These are phyloP conservation scores for peach (Prunus persica) DNA, from an alignment of 306 rosid species.

Conservation along the genomic window Prunus_persica_NCBIv2 NC_034010.1:24622501-24623000, in stretches of 20 bases:
- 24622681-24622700: background rate
- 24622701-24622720: background rate
- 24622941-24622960: conserved; percentile 3
- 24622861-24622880: background rate
- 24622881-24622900: background rate
- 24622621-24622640: conserved; percentile 90
- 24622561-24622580: conserved; percentile 75
- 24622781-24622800: background rate
- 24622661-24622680: conserved; percentile 2
- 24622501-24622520: background rate
- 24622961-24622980: conserved; percentile 1
- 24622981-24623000: background rate
- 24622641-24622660: conserved; percentile 20
- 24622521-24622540: conserved; percentile 71
- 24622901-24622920: background rate
- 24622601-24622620: conserved; percentile 91
- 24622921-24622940: background rate
- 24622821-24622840: background rate
- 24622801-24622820: background rate
- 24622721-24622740: too few relatives aligned
- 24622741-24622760: background rate
- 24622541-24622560: conserved; percentile 92
- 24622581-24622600: conserved; percentile 78
- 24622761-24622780: background rate
- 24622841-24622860: background rate